These are phyloP conservation scores for Diplosphaera chodatii DNA, from an alignment of 139 green algal species.

Conservation along the genomic window DNA sequence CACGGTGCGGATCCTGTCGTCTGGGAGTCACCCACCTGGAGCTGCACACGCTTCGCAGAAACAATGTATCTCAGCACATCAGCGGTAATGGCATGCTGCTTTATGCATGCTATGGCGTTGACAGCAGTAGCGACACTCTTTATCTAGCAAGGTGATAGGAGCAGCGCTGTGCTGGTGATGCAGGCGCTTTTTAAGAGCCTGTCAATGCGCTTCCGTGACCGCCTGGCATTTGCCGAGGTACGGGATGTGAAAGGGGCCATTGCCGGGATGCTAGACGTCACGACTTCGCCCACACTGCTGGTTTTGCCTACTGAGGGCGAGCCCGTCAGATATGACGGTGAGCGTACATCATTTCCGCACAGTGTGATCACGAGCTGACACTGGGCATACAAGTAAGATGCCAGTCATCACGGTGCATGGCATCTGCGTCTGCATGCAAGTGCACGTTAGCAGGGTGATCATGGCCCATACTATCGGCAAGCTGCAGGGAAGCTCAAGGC, in stretches of 20 bases:
- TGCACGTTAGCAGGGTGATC: too few species aligned
- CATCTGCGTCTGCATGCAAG: too few species aligned
- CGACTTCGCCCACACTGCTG: constrained; percentile 11
- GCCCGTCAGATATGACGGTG: constrained; percentile 13
- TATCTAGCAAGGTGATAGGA: too few species aligned
- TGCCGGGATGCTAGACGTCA: neutral
- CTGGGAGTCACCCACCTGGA: neutral
- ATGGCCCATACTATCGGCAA: too few species aligned
- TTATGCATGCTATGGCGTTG: too few species aligned
- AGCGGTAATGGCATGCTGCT: too few species aligned
- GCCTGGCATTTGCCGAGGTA: constrained; percentile 29
- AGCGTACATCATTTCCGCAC: too few species aligned
- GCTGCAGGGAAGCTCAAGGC: constrained; percentile 27
- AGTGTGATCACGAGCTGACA: neutral
- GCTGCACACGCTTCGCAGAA: too few species aligned
- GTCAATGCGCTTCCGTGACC: constrained; percentile 18
- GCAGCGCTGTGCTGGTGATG: too few species aligned
- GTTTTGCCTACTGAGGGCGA: constrained; percentile 16
- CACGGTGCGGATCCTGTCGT: neutral
- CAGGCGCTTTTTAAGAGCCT: constrained; percentile 28
- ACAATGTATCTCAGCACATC: too few species aligned
- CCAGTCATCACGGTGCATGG: too few species aligned
- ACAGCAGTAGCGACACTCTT: too few species aligned
- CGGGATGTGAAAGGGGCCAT: neutral
- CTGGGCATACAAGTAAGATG: neutral